A percentile compares a stretch with the other conserved stretches of the same genome.
Conservation (phyloP, 1,284 basidiomycete species). For the Cryptococcus sp. region DNA sequence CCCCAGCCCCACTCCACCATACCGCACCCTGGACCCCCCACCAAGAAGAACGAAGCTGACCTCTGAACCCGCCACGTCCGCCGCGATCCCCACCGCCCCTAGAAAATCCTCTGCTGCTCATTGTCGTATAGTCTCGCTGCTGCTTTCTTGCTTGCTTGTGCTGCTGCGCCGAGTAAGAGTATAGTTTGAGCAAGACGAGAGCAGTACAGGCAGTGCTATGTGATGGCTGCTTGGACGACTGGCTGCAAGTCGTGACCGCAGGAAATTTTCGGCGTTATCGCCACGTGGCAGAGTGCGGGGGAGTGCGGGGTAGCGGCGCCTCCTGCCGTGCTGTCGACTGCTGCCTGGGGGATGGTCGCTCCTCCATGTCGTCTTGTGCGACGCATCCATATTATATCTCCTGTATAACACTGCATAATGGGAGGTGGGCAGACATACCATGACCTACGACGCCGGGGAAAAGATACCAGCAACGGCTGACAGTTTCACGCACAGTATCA, state of each 20-base stretch:
- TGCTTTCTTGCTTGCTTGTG: neutral
- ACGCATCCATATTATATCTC: neutral
- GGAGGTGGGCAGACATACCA: slow-evolving; percentile 6
- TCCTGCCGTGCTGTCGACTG: too few species aligned
- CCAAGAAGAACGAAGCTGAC: neutral
- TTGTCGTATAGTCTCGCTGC: neutral
- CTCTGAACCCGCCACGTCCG: slow-evolving; percentile 15
- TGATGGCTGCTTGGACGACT: neutral
- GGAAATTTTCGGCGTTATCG: slow-evolving; percentile 18
- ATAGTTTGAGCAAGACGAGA: neutral
- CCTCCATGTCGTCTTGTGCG: neutral
- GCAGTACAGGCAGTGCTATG: neutral
- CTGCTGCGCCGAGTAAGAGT: neutral
- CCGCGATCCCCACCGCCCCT: slow-evolving; percentile 16
- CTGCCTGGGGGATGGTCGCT: too few species aligned
- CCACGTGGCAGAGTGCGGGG: neutral
- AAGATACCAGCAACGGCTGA: neutral
- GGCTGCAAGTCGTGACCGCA: neutral
- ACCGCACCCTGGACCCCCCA: slow-evolving; percentile 24
- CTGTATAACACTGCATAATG: neutral
- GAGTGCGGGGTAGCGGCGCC: slow-evolving; percentile 1
- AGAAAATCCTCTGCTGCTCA: slow-evolving; percentile 23
- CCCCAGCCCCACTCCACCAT: slow-evolving; percentile 43
- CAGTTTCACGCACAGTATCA: slow-evolving; percentile 34
- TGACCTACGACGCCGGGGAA: neutral